A percentile compares a stretch with the other conserved stretches of the same genome.
Evolutionary conservation across 306 rosid genomes (phyloP).

Genomic region (Cucumis melo): DNA sequence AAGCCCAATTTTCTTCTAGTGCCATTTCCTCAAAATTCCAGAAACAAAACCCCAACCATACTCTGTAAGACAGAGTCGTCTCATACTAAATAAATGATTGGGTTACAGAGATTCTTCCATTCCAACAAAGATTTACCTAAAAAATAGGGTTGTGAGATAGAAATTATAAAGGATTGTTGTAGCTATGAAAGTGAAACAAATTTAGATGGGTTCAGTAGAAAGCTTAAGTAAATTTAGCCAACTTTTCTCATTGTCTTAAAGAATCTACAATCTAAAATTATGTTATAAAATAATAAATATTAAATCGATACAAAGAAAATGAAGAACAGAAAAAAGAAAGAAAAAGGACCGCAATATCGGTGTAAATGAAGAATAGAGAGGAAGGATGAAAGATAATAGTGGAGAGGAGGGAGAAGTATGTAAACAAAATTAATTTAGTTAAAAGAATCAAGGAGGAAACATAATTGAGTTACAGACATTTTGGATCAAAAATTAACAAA

Average conservation of each 20-base stretch:
- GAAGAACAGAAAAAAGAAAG: not conserved
- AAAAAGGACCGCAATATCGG: not conserved
- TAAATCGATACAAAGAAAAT: not conserved
- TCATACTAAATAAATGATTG: too few species aligned
- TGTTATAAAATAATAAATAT: not conserved
- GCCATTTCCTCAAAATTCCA: too few species aligned
- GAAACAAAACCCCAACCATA: too few species aligned
- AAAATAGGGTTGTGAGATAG: not conserved
- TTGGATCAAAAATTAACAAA: too few species aligned
- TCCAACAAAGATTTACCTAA: not conserved
- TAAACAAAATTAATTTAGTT: too few species aligned
- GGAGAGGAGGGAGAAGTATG: too few species aligned
- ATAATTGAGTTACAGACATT: too few species aligned
- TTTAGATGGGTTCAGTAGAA: slow-evolving; percentile 14
- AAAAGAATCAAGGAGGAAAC: too few species aligned
- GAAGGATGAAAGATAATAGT: too few species aligned
- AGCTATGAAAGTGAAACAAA: not conserved
- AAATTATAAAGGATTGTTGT: not conserved
- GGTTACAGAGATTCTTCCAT: too few species aligned
- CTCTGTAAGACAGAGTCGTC: too few species aligned
- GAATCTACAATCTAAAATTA: not conserved
- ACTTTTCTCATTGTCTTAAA: not conserved
- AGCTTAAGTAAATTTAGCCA: slow-evolving; percentile 26
- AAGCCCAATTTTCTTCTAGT: too few species aligned
- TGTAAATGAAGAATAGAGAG: not conserved